These are phyloP conservation scores for Rhododendron simsii DNA, from an alignment of 148 eudicot species.

Conservation along the genomic window DNA sequence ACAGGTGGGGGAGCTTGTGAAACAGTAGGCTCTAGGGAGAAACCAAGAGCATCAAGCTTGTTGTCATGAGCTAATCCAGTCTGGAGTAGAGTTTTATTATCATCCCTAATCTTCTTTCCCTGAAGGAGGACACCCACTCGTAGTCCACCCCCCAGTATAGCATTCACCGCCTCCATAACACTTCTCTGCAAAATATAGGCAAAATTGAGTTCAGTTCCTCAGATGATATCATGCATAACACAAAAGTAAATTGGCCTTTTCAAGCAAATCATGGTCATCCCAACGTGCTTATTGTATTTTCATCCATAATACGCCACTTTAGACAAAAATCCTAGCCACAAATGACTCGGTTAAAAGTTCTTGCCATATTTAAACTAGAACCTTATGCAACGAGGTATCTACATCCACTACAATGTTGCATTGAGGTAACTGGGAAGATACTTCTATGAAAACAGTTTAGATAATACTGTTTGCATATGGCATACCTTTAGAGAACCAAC, in stretches of 20 bases:
- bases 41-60: constrained; percentile 68
- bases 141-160: constrained; percentile 76
- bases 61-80: constrained; percentile 65
- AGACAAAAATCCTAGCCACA: not conserved
- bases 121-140: constrained; percentile 79
- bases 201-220: not conserved
- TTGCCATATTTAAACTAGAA: not conserved
- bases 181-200: constrained; percentile 50
- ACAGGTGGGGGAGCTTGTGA: constrained; percentile 30
- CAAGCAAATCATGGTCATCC: not conserved
- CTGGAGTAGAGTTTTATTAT: constrained; percentile 67
- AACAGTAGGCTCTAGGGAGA: constrained; percentile 67
- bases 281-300: not conserved
- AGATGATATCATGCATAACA: not conserved
- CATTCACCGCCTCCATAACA: constrained; percentile 89
- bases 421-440: not conserved
- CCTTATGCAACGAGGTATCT: not conserved
- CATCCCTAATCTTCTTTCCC: constrained; percentile 90
- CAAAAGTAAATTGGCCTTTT: not conserved
- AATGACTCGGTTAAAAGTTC: not conserved
- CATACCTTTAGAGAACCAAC: constrained; percentile 87
- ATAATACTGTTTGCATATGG: not conserved
- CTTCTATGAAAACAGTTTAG: not conserved
- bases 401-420: not conserved
- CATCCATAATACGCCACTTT: not conserved